Conservation (phyloP, 2,329 filamentous ascomycete genomes). For the Colletotrichum truncatum region DNA sequence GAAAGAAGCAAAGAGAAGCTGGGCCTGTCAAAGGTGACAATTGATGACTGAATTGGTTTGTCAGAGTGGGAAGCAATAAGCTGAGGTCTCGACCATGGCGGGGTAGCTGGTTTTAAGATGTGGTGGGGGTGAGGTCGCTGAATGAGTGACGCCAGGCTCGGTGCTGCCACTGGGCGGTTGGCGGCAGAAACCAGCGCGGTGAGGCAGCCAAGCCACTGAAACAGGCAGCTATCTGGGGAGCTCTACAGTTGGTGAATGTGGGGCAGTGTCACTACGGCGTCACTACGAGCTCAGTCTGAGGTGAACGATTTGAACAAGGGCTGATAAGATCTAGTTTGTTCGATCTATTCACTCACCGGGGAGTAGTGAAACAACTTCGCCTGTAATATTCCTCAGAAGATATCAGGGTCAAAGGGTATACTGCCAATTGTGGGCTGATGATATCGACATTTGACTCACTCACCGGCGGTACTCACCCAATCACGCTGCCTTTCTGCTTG, state of each 20-base stretch:
- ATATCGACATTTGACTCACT: background rate
- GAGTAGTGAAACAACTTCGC: no score
- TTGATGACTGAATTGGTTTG: background rate
- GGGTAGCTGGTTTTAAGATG: slow-evolving; percentile 25
- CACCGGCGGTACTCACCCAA: background rate
- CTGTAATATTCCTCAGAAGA: no score
- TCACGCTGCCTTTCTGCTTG: background rate
- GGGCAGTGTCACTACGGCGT: background rate
- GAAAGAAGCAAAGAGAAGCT: background rate
- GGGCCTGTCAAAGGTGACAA: background rate
- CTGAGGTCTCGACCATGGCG: slow-evolving; percentile 18
- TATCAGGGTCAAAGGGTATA: background rate
- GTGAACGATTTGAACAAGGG: no score
- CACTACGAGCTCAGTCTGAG: background rate
- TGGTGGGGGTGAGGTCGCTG: slow-evolving; percentile 22
- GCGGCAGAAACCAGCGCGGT: background rate
- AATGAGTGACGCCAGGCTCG: background rate
- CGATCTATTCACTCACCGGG: no score
- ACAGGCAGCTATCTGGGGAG: background rate
- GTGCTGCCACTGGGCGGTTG: background rate
- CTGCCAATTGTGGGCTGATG: background rate
- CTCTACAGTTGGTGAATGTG: background rate
- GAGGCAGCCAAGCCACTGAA: background rate
- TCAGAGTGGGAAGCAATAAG: background rate
- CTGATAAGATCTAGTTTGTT: no score